These are phyloP conservation scores for Rhynchospora pubera DNA, from an alignment of 176 grass and related monocot genomes.

Conservation along the genomic window DNA sequence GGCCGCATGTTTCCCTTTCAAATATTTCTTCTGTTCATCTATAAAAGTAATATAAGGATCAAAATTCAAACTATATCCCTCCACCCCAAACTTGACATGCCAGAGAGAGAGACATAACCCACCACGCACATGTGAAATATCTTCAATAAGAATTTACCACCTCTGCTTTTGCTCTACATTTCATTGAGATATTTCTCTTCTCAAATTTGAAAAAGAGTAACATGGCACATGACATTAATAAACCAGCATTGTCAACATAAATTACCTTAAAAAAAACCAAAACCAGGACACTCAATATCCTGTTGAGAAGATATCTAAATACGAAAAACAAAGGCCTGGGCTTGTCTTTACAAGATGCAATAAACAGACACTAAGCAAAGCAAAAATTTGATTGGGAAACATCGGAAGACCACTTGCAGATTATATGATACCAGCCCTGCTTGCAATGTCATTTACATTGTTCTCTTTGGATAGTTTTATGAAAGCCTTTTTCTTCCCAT, in stretches of 20 bases:
- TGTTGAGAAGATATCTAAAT: background rate
- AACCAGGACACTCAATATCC: background rate
- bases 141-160: background rate
- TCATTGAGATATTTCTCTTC: background rate
- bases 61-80: background rate
- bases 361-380: background rate
- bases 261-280: background rate
- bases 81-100: background rate
- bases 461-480: constrained; percentile 6
- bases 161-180: background rate
- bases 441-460: constrained; percentile 10
- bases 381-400: background rate
- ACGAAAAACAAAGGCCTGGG: background rate
- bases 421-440: constrained; percentile 8
- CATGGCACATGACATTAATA: background rate
- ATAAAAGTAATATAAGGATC: background rate
- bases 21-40: too few relatives aligned
- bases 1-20: too few relatives aligned
- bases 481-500: constrained; percentile 22
- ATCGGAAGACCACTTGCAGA: background rate
- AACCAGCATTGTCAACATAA: background rate
- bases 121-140: background rate
- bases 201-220: background rate
- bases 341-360: background rate
- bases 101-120: background rate